phyloP scores from a whole-genome alignment of 129 eudicot genomes.

The Daucus carota region DH1_v3.0 NC_030386.2:35373501-35374000 shows the following conservation, averaged over 20 bases:
- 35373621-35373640: background rate
- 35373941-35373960: background rate
- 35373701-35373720: background rate
- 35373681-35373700: background rate
- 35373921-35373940: background rate
- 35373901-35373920: background rate
- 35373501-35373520: background rate
- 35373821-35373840: background rate
- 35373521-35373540: slow-evolving; percentile 1
- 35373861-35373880: background rate
- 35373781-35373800: background rate
- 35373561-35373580: background rate
- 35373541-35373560: background rate
- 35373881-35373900: background rate
- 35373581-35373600: background rate
- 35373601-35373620: no score
- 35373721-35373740: background rate
- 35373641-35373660: background rate
- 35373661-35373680: background rate
- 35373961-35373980: background rate
- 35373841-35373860: background rate
- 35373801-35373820: background rate
- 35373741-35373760: background rate
- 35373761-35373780: background rate
- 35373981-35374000: background rate